These are phyloP conservation scores for Neonothopanus nambi DNA, from an alignment of 1,284 basidiomycete species.

Conservation along the genomic window DNA sequence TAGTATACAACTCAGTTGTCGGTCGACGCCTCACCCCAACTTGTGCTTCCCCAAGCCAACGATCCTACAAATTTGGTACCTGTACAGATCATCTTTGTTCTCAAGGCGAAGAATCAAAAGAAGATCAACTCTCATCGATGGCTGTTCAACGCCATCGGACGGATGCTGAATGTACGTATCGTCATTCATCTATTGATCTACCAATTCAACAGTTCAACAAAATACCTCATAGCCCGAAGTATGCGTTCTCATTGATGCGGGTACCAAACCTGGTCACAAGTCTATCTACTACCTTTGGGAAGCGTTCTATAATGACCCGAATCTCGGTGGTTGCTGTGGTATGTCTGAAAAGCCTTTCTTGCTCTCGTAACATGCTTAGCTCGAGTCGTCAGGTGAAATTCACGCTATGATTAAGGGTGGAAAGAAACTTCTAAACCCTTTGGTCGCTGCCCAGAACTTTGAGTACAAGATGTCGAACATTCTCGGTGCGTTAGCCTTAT, in stretches of 20 bases:
- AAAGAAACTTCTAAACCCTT: constrained; percentile 88
- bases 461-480: constrained; percentile 99
- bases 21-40: constrained; percentile 84
- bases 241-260: constrained; percentile 90
- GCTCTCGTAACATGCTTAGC: neutral
- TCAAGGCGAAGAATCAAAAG: constrained; percentile 97
- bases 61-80: constrained; percentile 92
- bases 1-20: constrained; percentile 92
- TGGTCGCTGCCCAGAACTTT: constrained; percentile 96
- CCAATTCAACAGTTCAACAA: constrained; percentile 11
- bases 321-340: constrained; percentile 53
- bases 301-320: constrained; percentile 75
- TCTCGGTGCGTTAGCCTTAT: constrained; percentile 54
- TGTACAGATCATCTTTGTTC: constrained; percentile 92
- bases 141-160: constrained; percentile 96
- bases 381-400: constrained; percentile 70
- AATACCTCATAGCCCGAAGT: constrained; percentile 70
- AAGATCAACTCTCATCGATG: constrained; percentile 97
- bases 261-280: constrained; percentile 95
- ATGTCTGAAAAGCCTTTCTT: constrained; percentile 12
- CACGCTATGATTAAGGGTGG: constrained; percentile 95
- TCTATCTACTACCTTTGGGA: constrained; percentile 98
- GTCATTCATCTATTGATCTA: neutral
- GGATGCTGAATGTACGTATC: constrained; percentile 65
- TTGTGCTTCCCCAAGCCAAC: constrained; percentile 87